Evolutionary conservation across 306 rosid genomes (phyloP).

Genomic region (Erythrophleum fordii): DNA sequence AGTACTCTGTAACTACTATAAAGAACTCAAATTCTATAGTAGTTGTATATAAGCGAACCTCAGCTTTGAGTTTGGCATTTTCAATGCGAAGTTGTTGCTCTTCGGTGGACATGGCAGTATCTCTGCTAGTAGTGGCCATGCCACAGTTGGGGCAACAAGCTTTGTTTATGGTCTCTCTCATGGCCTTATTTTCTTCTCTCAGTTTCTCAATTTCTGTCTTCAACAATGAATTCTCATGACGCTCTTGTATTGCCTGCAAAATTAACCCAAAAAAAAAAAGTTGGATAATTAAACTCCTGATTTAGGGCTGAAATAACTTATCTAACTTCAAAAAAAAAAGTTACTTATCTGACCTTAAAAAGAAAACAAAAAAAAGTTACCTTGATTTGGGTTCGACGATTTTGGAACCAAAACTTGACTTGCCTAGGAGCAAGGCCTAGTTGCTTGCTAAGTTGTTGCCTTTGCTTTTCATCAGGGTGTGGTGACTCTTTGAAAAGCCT

Average conservation of each 20-base stretch:
- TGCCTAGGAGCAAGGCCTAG: constrained; percentile 94
- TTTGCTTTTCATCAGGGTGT: constrained; percentile 97
- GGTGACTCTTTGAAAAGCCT: constrained; percentile 98
- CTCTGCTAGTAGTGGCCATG: constrained; percentile 58
- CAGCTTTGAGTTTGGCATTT: constrained; percentile 92
- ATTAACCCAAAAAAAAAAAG: too few species aligned
- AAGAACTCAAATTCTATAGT: too few species aligned
- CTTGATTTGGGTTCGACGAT: constrained; percentile 99
- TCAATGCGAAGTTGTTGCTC: constrained; percentile 91
- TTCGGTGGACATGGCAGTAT: constrained; percentile 65
- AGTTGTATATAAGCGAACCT: constrained; percentile 57
- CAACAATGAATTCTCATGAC: constrained; percentile 87
- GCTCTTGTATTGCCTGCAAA: constrained; percentile 93
- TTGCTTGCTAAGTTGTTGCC: constrained; percentile 93
- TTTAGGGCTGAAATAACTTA: too few species aligned
- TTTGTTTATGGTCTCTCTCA: constrained; percentile 73
- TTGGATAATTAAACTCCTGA: too few species aligned
- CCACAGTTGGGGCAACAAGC: constrained; percentile 95
- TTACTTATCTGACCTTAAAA: too few species aligned
- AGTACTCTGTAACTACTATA: background rate
- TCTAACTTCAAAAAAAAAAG: too few species aligned
- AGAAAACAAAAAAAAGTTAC: constrained; percentile 32
- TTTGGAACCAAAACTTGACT: constrained; percentile 99
- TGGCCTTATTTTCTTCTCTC: constrained; percentile 72
- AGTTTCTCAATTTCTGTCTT: constrained; percentile 90